phyloP scores from a whole-genome alignment of 83 land plant genomes.

The Isoetes engelmannii region DNA sequence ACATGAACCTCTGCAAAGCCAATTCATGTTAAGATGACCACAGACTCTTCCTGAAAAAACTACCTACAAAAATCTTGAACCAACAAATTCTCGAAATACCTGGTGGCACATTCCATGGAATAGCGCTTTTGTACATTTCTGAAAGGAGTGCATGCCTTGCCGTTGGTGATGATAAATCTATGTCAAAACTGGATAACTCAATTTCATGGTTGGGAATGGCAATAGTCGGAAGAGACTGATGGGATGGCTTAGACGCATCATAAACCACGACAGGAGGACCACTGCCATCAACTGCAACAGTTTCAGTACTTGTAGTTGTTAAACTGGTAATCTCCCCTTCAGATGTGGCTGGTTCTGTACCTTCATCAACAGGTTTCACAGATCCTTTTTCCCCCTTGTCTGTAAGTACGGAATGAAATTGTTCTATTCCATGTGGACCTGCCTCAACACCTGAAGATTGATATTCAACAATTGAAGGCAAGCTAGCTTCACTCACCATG shows the following conservation, averaged over 20 bases:
- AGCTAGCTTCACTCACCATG: no score
- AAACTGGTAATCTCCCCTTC: no score
- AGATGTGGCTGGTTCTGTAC: no score
- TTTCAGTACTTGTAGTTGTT: background rate
- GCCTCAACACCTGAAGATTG: no score
- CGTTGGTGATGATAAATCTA: background rate
- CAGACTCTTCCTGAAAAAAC: background rate
- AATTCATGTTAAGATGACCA: background rate
- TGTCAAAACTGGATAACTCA: background rate
- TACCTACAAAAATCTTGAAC: background rate
- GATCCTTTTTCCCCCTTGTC: no score
- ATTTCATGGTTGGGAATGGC: background rate
- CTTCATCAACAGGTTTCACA: no score
- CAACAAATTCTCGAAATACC: constrained; percentile 32
- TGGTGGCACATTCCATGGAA: constrained; percentile 50
- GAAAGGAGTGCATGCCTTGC: background rate
- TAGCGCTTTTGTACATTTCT: constrained; percentile 14
- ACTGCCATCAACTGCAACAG: background rate
- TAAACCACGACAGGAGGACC: background rate
- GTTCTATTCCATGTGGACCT: constrained; percentile 1
- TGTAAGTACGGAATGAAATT: background rate
- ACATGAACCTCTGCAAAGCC: constrained; percentile 44
- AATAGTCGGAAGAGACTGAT: background rate
- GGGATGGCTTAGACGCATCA: background rate
- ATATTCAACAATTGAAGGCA: no score